phyloP scores from a whole-genome alignment of 2,329 filamentous ascomycete species.

The Didymella glomerata region DNA sequence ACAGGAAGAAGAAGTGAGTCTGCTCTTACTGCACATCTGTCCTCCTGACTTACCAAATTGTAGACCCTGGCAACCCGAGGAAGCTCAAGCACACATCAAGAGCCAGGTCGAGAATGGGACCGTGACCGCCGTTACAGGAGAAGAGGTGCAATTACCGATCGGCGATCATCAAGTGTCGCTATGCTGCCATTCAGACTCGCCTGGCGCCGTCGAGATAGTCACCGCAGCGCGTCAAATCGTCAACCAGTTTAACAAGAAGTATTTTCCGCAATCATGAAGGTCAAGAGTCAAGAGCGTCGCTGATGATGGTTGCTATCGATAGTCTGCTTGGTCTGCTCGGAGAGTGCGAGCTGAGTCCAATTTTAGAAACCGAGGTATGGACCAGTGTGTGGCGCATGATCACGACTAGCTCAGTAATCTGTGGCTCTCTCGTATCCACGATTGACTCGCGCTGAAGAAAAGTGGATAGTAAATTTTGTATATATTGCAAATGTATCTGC shows the following conservation, averaged over 20 bases:
- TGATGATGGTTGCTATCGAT: constrained; percentile 14
- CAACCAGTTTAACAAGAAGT: constrained; percentile 51
- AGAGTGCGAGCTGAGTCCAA: constrained; percentile 18
- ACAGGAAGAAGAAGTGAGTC: constrained; percentile 64
- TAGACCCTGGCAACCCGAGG: constrained; percentile 54
- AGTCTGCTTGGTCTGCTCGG: constrained; percentile 17
- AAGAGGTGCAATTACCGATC: constrained; percentile 53
- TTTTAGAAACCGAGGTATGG: constrained; percentile 19
- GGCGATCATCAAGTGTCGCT: constrained; percentile 54
- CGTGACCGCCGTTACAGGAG: constrained; percentile 54
- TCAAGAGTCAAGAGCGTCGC: background rate
- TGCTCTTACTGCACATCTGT: background rate
- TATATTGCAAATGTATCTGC: constrained; percentile 11
- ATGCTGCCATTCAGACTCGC: constrained; percentile 57
- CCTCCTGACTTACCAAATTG: constrained; percentile 6
- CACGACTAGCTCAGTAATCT: constrained; percentile 13
- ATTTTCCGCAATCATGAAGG: constrained; percentile 6
- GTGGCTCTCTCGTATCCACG: constrained; percentile 16
- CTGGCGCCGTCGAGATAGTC: constrained; percentile 56
- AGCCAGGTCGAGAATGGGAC: constrained; percentile 52
- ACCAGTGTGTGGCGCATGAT: constrained; percentile 15
- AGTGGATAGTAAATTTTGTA: constrained; percentile 24
- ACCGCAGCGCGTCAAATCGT: constrained; percentile 54
- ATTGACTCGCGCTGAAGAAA: constrained; percentile 20
- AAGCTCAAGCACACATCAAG: constrained; percentile 53